phyloP scores from a whole-genome alignment of 768 basidiomycete species.

The Plicaturopsis crispa region DNA sequence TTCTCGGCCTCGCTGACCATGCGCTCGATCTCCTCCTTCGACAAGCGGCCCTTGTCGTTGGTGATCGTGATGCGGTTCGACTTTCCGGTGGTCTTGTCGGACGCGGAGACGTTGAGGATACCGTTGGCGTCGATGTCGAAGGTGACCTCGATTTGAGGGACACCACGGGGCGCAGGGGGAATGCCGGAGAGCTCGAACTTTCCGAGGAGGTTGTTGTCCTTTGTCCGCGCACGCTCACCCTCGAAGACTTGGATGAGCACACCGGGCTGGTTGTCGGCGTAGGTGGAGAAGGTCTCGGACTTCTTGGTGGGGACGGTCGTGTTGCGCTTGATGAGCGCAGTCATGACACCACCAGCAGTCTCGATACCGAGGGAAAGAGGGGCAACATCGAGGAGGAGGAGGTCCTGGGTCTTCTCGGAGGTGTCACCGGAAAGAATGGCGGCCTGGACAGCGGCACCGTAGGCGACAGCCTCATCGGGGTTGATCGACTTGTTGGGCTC shows the following conservation, averaged over 20 bases:
- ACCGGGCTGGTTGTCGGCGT: slow-evolving; percentile 98
- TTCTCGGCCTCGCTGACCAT: slow-evolving; percentile 95
- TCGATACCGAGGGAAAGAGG: slow-evolving; percentile 93
- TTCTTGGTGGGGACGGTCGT: slow-evolving; percentile 98
- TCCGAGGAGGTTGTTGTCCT: slow-evolving; percentile 97
- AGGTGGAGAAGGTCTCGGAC: slow-evolving; percentile 97
- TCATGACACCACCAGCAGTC: slow-evolving; percentile 99
- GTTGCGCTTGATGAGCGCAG: slow-evolving; percentile 96
- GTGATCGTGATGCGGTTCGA: slow-evolving; percentile 91
- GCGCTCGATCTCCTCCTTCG: slow-evolving; percentile 96
- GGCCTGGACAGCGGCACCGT: slow-evolving; percentile 97
- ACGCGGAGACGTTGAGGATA: slow-evolving; percentile 91
- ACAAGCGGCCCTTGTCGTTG: slow-evolving; percentile 94
- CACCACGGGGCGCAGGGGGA: slow-evolving; percentile 94
- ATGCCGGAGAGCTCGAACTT: slow-evolving; percentile 98
- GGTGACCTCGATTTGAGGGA: slow-evolving; percentile 95
- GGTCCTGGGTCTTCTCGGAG: slow-evolving; percentile 95
- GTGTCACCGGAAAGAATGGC: slow-evolving; percentile 97
- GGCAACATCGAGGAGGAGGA: slow-evolving; percentile 91
- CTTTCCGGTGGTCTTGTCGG: slow-evolving; percentile 96
- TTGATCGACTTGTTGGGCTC: slow-evolving; percentile 99
- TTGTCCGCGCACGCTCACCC: slow-evolving; percentile 96
- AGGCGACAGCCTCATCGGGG: slow-evolving; percentile 98
- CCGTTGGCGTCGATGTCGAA: slow-evolving; percentile 98
- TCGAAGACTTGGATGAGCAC: slow-evolving; percentile 98